Evolutionary conservation across 169 alveolate genomes (phyloP), one percentile per base, ranked within the genome.

Genomic region (Cryptosporidium tyzzeri): DNA sequence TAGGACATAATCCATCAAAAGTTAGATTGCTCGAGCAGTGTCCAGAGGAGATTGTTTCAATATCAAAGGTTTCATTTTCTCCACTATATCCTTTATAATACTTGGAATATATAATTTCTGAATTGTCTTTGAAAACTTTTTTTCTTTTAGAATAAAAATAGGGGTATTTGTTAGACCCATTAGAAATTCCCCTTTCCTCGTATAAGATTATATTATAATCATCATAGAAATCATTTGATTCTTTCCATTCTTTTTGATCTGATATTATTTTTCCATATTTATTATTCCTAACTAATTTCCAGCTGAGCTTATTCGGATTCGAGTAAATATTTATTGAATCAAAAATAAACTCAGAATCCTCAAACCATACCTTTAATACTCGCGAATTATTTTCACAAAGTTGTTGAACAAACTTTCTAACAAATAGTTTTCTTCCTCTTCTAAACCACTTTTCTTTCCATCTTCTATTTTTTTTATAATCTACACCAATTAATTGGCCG

Each of bases 401-500:
- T 61, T 80, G 48, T 45, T 80, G 75, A 41, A 80, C 16, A 65
- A 18, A 65, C 51, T 80, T 80, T 37, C 89, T 62, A 50, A 80
- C 75, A 62, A 62, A 80, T 0, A 80, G 62, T 65, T 26, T 80
- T 35, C 67, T 59, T 8, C 89, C 89, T 62, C 68, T 80, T 39
- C 75, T 80, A 80, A 80, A 80, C 89, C 89, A 80, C n/a, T 80
- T 80, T 14, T 80, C 89, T 26, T 35, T 80, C 89, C 89, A 80
- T 80, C 89, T 80, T 14, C 55, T 61, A 23, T 80, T 59, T 31
- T 80, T 45, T 31, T 3, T 80, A 62, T 80, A 80, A 59, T 80
- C 68, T n/a, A 80, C 31, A 6, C 89, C 89, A 8, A 29, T 61
- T 44, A 80, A 44, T 26, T 80, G 89, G 10, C 89, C 89, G 18